These are phyloP conservation scores for Globisporangium barbulae DNA, from an alignment of 352 stramenopile genomes.

Conservation along the genomic window DNA sequence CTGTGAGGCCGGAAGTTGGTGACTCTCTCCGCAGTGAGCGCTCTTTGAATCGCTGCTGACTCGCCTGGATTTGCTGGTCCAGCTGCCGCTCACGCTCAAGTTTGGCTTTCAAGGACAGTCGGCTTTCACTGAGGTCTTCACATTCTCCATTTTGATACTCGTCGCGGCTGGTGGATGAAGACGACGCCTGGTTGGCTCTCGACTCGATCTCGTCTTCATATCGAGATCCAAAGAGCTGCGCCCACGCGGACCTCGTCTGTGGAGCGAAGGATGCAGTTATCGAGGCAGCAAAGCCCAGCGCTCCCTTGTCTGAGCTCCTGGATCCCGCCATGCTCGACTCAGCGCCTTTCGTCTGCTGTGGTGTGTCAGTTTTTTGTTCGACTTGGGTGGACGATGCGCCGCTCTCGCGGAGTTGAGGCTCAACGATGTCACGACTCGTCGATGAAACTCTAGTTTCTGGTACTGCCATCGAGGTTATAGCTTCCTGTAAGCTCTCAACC, in stretches of 20 bases:
- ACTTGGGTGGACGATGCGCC: neutral
- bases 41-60: slow-evolving; percentile 25
- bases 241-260: slow-evolving; percentile 41
- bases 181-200: neutral
- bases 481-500: neutral
- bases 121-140: neutral
- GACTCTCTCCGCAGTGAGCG: slow-evolving; percentile 16
- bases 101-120: slow-evolving; percentile 27
- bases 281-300: slow-evolving; percentile 13
- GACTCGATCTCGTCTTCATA: slow-evolving; percentile 38
- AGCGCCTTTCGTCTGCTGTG: neutral
- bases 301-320: no score
- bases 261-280: slow-evolving; percentile 31
- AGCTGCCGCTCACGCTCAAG: slow-evolving; percentile 38
- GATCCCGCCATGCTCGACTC: neutral
- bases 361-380: neutral
- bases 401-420: neutral
- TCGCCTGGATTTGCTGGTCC: slow-evolving; percentile 44
- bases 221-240: slow-evolving; percentile 50
- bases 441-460: neutral
- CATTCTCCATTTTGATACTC: neutral
- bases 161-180: neutral
- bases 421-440: neutral
- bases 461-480: neutral
- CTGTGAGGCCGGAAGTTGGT: neutral